Evolutionary conservation across 768 basidiomycete genomes (phyloP), one percentile per base, ranked within the genome.

Genomic region (Rhizopogon vinicolor): DNA sequence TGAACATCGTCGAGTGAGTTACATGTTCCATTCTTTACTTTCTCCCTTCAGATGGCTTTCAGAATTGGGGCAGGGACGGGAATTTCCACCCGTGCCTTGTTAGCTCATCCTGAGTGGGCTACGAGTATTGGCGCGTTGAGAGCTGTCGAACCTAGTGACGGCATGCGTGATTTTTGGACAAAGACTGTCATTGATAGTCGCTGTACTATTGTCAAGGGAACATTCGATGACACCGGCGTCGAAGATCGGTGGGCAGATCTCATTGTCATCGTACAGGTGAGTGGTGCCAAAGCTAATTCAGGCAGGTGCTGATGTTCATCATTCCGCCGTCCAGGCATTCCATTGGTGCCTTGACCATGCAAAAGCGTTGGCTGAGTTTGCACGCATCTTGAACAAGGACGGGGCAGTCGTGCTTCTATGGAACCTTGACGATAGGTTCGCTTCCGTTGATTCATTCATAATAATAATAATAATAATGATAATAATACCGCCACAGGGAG

Each of bases 261-360:
- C 16, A 68, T 93, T n/a, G 72, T 89, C 51, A 79, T 90, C 39
- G 91, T 89, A 4, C 88, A 89, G 78, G 87, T 84, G 62, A 12
- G 64, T 57, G 10, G n/a, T 29, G 18, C 48, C 42, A 37, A 37
- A 33, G 51, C 42, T 37, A 5, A 37, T 3, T 37, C 12, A 13
- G 13, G 0, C 13, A 37, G 12, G 5, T 37, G 5, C 12, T 9
- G 13, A 37, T 10, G 35, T 37, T 37, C 35, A 37, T 35, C 35
- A 5, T 12, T 37, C 31, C 9, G 12, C 4, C 13, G 4, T 2
- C 55, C 67, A 95, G 86, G 94, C 95, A 13, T 96, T 87, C 69
- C 95, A 98, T 73, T 98, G 95, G 95, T 90, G 89, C 59, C 87
- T 87, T 9, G 81, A 94, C 67, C 87, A 85, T 64, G 79, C 83